These are phyloP conservation scores for Lipomyces kockii DNA, from an alignment of 805 yeast genomes.

Conservation along the genomic window DNA sequence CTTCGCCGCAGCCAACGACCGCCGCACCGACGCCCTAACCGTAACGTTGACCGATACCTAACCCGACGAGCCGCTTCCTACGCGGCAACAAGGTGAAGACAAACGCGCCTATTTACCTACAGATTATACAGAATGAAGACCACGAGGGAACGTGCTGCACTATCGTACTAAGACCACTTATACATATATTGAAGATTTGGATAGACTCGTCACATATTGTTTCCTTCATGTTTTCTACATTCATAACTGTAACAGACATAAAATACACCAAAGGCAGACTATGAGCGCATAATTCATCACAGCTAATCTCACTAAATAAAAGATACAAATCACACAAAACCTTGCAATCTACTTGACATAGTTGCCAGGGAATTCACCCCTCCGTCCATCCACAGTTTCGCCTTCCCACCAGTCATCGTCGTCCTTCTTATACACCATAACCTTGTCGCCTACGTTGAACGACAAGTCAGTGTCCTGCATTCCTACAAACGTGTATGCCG, in stretches of 20 bases:
- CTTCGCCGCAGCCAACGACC: neutral
- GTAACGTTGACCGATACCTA: neutral
- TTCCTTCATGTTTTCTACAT: neutral
- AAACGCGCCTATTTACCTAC: too few species aligned
- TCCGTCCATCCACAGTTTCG: conserved; percentile 46
- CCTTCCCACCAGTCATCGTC: conserved; percentile 60
- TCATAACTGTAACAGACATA: neutral
- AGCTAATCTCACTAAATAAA: neutral
- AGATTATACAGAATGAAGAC: too few species aligned
- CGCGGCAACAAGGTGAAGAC: too few species aligned
- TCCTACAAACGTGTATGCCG: conserved; percentile 46
- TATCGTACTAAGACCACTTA: neutral
- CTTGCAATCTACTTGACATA: conserved; percentile 44
- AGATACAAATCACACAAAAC: neutral
- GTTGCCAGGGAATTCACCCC: conserved; percentile 55
- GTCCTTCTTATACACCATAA: conserved; percentile 45
- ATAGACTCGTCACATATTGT: neutral
- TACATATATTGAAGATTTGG: neutral
- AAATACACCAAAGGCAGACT: neutral
- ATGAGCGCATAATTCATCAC: neutral
- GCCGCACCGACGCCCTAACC: neutral
- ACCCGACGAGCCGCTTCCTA: neutral
- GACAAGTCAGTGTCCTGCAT: conserved; percentile 47
- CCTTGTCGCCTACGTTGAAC: conserved; percentile 47
- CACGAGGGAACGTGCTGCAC: neutral